A percentile compares a stretch with the other conserved stretches of the same genome.
phyloP scores from a whole-genome alignment of 495 filamentous ascomycete species.

The Parathielavia appendiculata region DNA sequence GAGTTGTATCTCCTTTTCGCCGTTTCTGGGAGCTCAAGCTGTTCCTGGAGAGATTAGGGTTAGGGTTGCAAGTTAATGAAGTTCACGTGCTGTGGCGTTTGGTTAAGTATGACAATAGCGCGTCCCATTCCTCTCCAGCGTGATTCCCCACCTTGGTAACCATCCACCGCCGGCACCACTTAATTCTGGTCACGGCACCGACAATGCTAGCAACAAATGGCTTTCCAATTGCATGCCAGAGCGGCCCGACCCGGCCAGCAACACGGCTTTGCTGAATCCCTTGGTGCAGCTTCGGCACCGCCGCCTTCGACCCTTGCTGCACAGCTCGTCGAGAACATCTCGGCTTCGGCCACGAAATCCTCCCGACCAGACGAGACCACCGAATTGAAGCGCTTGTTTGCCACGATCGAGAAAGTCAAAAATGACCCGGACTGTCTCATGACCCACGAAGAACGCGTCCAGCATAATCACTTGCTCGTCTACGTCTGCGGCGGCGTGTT shows the following conservation, averaged over 20 bases:
- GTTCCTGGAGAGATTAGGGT: no score
- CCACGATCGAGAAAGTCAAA: constrained; percentile 39
- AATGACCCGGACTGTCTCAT: constrained; percentile 37
- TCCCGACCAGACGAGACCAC: constrained; percentile 39
- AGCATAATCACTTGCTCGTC: constrained; percentile 76
- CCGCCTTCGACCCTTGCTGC: constrained; percentile 67
- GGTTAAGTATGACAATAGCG: not conserved
- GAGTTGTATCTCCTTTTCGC: no score
- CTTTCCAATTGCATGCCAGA: constrained; percentile 21
- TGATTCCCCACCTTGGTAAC: not conserved
- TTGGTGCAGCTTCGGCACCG: constrained; percentile 23
- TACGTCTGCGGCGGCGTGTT: constrained; percentile 78
- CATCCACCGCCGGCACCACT: not conserved
- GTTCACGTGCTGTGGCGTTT: constrained; percentile 9
- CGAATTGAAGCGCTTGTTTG: constrained; percentile 41
- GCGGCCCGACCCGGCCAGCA: constrained; percentile 4
- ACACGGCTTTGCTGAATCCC: not conserved
- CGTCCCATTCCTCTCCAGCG: not conserved
- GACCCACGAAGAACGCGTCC: constrained; percentile 57
- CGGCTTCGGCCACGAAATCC: constrained; percentile 35
- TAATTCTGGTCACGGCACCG: constrained; percentile 1
- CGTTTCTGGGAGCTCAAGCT: no score
- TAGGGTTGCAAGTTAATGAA: constrained; percentile 8
- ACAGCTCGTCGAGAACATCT: constrained; percentile 56
- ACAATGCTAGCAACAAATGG: constrained; percentile 25